Evolutionary conservation across 139 green algal genomes (phyloP).

Genomic region (Micractinium conductrix): DNA sequence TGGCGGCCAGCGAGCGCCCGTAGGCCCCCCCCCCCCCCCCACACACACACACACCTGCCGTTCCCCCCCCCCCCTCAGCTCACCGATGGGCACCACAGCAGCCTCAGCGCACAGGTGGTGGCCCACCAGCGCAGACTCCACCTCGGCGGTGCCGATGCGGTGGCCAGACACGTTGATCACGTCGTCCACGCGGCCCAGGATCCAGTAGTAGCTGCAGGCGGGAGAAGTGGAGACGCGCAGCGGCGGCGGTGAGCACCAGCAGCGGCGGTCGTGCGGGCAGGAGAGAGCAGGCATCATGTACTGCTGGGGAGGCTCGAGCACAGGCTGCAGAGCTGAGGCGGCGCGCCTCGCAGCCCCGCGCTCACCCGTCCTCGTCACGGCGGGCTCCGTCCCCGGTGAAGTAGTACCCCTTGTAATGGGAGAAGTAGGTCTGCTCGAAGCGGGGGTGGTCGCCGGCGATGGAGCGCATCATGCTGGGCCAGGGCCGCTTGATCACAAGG

Average conservation of each 20-base stretch:
- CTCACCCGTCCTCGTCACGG: slow-evolving; percentile 73
- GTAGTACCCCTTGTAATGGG: slow-evolving; percentile 92
- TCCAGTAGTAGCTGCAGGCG: slow-evolving; percentile 72
- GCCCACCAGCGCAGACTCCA: slow-evolving; percentile 88
- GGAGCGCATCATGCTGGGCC: slow-evolving; percentile 90
- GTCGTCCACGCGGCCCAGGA: slow-evolving; percentile 95
- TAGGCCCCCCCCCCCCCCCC: too few relatives aligned
- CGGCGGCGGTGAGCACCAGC: not conserved
- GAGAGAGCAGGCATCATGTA: not conserved
- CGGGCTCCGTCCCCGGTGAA: slow-evolving; percentile 84
- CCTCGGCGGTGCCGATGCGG: slow-evolving; percentile 94
- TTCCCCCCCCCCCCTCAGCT: too few relatives aligned
- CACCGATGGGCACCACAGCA: slow-evolving; percentile 85
- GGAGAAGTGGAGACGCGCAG: not conserved
- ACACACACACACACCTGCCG: too few relatives aligned
- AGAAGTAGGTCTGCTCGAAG: slow-evolving; percentile 97
- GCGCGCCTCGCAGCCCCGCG: too few relatives aligned
- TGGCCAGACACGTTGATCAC: slow-evolving; percentile 93
- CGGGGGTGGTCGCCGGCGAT: slow-evolving; percentile 88
- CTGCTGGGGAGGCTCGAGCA: not conserved
- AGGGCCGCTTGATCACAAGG: slow-evolving; percentile 82
- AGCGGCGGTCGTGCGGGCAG: not conserved
- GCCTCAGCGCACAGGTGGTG: slow-evolving; percentile 89
- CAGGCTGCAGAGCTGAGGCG: not conserved
- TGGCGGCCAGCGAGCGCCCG: too few relatives aligned